phyloP scores from a whole-genome alignment of 192 early-diverging fungal species.

The Oehlia diaphana region DNA sequence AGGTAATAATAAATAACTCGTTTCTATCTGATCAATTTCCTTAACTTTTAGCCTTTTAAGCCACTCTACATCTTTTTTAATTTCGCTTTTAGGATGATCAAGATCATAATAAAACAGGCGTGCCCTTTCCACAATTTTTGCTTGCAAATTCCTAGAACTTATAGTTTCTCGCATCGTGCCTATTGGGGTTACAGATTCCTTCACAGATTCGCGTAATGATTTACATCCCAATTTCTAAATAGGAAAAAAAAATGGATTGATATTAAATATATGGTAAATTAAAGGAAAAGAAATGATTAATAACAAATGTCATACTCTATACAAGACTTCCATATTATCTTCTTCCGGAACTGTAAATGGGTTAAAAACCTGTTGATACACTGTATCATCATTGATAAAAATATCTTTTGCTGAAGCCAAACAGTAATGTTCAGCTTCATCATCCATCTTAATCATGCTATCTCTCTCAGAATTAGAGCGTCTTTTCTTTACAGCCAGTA shows the following conservation, averaged over 20 bases:
- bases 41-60: slow-evolving; percentile 64
- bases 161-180: slow-evolving; percentile 49
- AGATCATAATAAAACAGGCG: slow-evolving; percentile 71
- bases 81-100: slow-evolving; percentile 52
- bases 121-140: slow-evolving; percentile 71
- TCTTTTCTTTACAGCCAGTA: slow-evolving; percentile 47
- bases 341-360: slow-evolving; percentile 47
- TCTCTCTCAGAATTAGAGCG: slow-evolving; percentile 30
- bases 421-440: slow-evolving; percentile 58
- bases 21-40: slow-evolving; percentile 66
- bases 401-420: slow-evolving; percentile 58
- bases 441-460: slow-evolving; percentile 33
- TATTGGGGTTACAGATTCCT: slow-evolving; percentile 49
- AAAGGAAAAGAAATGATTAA: background rate
- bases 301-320: background rate
- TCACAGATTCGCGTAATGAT: slow-evolving; percentile 65
- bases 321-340: no score
- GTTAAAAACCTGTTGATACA: slow-evolving; percentile 69
- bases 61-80: slow-evolving; percentile 53
- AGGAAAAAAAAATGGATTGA: background rate
- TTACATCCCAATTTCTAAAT: slow-evolving; percentile 56
- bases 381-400: slow-evolving; percentile 77
- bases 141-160: slow-evolving; percentile 54
- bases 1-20: slow-evolving; percentile 45
- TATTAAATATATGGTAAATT: background rate